These are phyloP conservation scores for Calonectria hongkongensis DNA, from an alignment of 2,329 filamentous ascomycete genomes.

Conservation along the genomic window DNA sequence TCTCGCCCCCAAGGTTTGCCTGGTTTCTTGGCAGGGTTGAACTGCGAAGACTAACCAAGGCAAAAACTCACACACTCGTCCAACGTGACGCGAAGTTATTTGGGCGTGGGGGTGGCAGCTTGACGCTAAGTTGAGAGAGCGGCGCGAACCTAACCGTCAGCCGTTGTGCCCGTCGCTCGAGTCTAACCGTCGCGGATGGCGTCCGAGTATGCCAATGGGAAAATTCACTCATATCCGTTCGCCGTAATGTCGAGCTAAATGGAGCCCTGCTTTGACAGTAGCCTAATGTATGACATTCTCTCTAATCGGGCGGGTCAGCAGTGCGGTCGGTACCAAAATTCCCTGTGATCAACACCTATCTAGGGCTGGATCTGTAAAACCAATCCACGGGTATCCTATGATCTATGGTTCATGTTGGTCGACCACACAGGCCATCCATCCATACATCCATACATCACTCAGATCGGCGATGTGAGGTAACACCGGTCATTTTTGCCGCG, in stretches of 20 bases:
- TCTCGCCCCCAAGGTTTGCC: neutral
- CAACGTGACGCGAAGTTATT: neutral
- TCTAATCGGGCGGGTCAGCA: neutral
- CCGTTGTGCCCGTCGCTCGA: neutral
- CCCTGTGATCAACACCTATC: too few relatives aligned
- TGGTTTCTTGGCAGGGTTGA: neutral
- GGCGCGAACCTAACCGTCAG: neutral
- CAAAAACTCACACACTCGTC: neutral
- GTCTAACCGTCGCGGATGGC: neutral
- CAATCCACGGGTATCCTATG: neutral
- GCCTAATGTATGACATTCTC: slow-evolving; percentile 7
- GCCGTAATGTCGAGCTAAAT: neutral
- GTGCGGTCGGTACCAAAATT: neutral
- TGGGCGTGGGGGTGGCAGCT: neutral
- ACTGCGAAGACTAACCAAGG: neutral
- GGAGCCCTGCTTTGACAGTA: neutral
- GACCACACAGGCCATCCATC: neutral
- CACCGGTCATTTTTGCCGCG: neutral
- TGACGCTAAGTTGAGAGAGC: neutral
- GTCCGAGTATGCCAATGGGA: neutral
- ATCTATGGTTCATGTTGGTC: neutral
- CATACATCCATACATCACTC: neutral
- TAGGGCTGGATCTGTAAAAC: too few relatives aligned
- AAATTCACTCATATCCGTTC: slow-evolving; percentile 15
- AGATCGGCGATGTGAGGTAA: neutral